Conservation (phyloP, 2,329 filamentous ascomycete species). For the Colletotrichum endophyticum region DNA sequence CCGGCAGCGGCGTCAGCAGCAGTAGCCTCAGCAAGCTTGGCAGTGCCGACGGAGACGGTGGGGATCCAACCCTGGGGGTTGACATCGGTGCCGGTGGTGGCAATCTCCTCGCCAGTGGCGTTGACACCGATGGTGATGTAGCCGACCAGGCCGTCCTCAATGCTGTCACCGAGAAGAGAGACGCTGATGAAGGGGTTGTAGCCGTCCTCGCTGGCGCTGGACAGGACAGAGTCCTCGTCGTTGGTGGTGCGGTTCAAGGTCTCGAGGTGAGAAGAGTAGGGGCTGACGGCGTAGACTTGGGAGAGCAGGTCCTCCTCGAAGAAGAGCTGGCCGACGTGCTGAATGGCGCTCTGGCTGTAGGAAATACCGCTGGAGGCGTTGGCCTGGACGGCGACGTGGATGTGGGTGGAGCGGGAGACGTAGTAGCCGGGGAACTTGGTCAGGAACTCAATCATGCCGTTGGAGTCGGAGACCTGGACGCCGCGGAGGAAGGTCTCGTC, state of each 20-base stretch:
- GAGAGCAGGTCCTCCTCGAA: background rate
- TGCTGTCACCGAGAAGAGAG: constrained; percentile 51
- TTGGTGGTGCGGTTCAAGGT: background rate
- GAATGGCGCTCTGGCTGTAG: constrained; percentile 28
- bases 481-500: constrained; percentile 38
- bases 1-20: background rate
- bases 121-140: constrained; percentile 52
- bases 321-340: constrained; percentile 3
- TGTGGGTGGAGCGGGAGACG: constrained; percentile 48
- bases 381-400: constrained; percentile 46
- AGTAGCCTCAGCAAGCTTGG: background rate
- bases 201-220: constrained; percentile 47
- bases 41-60: background rate
- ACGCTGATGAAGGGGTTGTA: constrained; percentile 56
- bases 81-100: background rate
- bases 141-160: constrained; percentile 47
- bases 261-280: background rate
- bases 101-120: background rate
- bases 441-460: constrained; percentile 48
- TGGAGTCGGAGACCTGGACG: constrained; percentile 41
- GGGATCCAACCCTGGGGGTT: background rate
- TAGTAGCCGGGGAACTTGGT: constrained; percentile 51
- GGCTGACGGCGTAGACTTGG: background rate
- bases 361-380: constrained; percentile 35
- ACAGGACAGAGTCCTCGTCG: constrained; percentile 44